Conservation (phyloP, 2,329 filamentous ascomycete genomes). For the Alternaria alternata region DNA sequence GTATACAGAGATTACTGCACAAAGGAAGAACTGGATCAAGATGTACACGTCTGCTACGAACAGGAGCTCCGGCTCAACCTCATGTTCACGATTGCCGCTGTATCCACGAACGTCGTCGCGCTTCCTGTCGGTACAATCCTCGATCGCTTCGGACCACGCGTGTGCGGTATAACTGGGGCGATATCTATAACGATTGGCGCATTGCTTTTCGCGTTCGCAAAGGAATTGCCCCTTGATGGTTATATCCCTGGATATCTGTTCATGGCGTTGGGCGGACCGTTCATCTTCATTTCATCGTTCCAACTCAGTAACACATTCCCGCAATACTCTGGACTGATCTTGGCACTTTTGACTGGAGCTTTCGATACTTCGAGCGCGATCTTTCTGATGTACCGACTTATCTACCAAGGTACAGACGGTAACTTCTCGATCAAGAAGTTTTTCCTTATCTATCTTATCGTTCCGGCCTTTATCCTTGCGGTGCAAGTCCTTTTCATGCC, state of each 20-base stretch:
- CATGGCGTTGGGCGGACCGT: conserved; percentile 59
- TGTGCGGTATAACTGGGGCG: conserved; percentile 76
- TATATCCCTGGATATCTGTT: conserved; percentile 61
- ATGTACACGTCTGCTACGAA: conserved; percentile 48
- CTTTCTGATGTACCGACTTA: conserved; percentile 58
- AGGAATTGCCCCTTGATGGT: conserved; percentile 73
- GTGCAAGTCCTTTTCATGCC: conserved; percentile 60
- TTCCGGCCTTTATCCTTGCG: conserved; percentile 55
- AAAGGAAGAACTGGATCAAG: conserved; percentile 44
- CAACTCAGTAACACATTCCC: conserved; percentile 62
- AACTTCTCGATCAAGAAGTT: conserved; percentile 57
- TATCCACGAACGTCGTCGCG: conserved; percentile 86
- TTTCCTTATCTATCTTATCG: conserved; percentile 60
- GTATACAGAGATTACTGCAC: conserved; percentile 51
- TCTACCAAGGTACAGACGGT: conserved; percentile 55
- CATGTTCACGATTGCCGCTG: conserved; percentile 91
- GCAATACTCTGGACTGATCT: conserved; percentile 58
- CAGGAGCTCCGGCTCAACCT: conserved; percentile 70
- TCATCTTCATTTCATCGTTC: conserved; percentile 61
- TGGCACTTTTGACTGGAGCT: conserved; percentile 60
- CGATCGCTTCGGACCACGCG: conserved; percentile 80
- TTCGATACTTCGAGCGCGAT: conserved; percentile 61
- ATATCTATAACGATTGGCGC: conserved; percentile 74
- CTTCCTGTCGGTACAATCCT: conserved; percentile 85
- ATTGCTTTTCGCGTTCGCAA: conserved; percentile 74